A percentile compares a stretch with the other conserved stretches of the same genome.
These are phyloP conservation scores for Exophiala bonariae DNA, from an alignment of 2,329 filamentous ascomycete species.

Conservation along the genomic window DNA sequence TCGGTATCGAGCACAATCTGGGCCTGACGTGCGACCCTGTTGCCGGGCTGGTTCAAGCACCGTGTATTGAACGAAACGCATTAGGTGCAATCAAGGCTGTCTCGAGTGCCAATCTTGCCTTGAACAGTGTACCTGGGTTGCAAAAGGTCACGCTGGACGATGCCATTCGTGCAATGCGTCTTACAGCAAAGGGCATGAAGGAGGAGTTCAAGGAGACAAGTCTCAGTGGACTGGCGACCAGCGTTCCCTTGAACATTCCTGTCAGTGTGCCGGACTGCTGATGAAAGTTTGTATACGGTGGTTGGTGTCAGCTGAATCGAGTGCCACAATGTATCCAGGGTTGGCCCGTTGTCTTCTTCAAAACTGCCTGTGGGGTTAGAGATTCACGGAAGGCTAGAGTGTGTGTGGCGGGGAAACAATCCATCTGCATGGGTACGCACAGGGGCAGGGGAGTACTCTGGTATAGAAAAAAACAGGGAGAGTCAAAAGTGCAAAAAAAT, in stretches of 20 bases:
- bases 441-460: too few species aligned
- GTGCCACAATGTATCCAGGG: too few species aligned
- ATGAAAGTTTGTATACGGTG: too few species aligned
- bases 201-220: constrained; percentile 27
- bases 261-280: constrained; percentile 26
- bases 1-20: constrained; percentile 26
- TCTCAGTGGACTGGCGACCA: constrained; percentile 24
- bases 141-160: constrained; percentile 25
- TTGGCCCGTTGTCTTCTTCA: too few species aligned
- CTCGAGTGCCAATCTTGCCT: constrained; percentile 23
- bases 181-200: constrained; percentile 24
- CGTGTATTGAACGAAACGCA: constrained; percentile 25
- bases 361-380: too few species aligned
- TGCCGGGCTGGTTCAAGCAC: constrained; percentile 24
- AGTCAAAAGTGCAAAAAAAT: too few species aligned
- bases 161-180: constrained; percentile 24
- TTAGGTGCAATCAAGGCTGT: constrained; percentile 25
- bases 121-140: constrained; percentile 19
- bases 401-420: too few species aligned
- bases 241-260: constrained; percentile 23
- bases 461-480: too few species aligned
- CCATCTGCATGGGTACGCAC: too few species aligned
- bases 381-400: too few species aligned
- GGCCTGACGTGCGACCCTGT: constrained; percentile 26
- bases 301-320: too few species aligned